Evolutionary conservation across 1,284 basidiomycete species (phyloP).

Genomic region (Psilocybe mexicana): DNA sequence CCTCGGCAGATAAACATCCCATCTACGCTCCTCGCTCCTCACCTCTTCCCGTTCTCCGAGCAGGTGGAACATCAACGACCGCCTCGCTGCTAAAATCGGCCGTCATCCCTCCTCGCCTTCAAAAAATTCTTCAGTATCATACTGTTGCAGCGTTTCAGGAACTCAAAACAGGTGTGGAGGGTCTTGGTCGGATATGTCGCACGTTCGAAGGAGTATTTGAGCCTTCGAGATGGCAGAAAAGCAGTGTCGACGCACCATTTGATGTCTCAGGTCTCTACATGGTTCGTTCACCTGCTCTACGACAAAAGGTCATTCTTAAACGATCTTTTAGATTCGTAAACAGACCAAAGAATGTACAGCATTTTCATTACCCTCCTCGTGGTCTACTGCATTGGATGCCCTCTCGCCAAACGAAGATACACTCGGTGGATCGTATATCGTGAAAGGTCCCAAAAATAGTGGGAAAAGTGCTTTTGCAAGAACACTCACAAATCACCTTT

Average conservation of each 20-base stretch:
- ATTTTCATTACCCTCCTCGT: constrained; percentile 56
- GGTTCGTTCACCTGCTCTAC: constrained; percentile 39
- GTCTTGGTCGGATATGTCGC: constrained; percentile 60
- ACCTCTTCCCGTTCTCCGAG: constrained; percentile 50
- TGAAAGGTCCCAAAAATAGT: constrained; percentile 84
- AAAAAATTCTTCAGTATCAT: constrained; percentile 22
- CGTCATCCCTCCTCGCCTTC: constrained; percentile 30
- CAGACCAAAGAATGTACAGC: constrained; percentile 46
- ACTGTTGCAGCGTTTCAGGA: constrained; percentile 57
- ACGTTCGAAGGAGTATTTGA: constrained; percentile 62
- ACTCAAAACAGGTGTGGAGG: constrained; percentile 58
- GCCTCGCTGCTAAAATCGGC: constrained; percentile 34
- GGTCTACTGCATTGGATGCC: constrained; percentile 51
- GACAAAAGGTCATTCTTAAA: no score
- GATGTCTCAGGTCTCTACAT: constrained; percentile 55
- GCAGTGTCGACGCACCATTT: constrained; percentile 30
- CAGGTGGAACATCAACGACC: background rate
- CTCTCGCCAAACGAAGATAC: constrained; percentile 8
- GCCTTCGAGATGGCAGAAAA: constrained; percentile 38
- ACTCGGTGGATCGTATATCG: constrained; percentile 45
- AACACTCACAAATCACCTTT: constrained; percentile 72
- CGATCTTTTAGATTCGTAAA: constrained; percentile 36
- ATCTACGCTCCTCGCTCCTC: constrained; percentile 70
- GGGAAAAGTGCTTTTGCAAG: constrained; percentile 91
- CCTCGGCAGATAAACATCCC: constrained; percentile 42